Conservation (phyloP, 2,329 filamentous ascomycete species). For the Xylaria sp. region DNA sequence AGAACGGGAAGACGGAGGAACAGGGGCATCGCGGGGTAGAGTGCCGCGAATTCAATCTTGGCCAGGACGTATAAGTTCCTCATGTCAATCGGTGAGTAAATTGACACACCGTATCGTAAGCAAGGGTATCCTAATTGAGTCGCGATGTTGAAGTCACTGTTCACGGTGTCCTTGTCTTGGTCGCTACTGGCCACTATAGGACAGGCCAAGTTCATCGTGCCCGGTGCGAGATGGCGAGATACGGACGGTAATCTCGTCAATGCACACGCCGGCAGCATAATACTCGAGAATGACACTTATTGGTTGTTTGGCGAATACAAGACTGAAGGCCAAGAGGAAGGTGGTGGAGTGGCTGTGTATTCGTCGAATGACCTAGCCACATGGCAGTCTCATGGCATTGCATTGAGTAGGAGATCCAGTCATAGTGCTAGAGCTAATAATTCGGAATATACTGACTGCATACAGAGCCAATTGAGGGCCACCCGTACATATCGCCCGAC, state of each 20-base stretch:
- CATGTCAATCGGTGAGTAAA: background rate
- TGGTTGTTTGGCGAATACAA: constrained; percentile 74
- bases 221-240: constrained; percentile 69
- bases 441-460: constrained; percentile 20
- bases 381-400: constrained; percentile 68
- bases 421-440: background rate
- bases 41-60: constrained; percentile 29
- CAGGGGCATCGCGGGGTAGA: constrained; percentile 34
- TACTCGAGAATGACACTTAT: constrained; percentile 64
- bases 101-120: constrained; percentile 13
- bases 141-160: constrained; percentile 17
- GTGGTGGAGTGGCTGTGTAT: constrained; percentile 69
- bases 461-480: constrained; percentile 62
- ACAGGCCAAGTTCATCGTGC: constrained; percentile 67
- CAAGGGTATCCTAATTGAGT: background rate
- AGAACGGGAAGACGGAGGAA: constrained; percentile 13
- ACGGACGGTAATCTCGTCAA: constrained; percentile 70
- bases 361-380: constrained; percentile 70
- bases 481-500: constrained; percentile 64
- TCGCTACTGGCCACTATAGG: constrained; percentile 41
- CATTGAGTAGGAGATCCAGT: constrained; percentile 57
- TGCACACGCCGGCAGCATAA: constrained; percentile 69
- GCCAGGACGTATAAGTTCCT: constrained; percentile 21
- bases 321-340: constrained; percentile 66
- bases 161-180: constrained; percentile 12